phyloP scores from a whole-genome alignment of 208 protist species.

The Leptomonas pyrrhocoris region DNA sequence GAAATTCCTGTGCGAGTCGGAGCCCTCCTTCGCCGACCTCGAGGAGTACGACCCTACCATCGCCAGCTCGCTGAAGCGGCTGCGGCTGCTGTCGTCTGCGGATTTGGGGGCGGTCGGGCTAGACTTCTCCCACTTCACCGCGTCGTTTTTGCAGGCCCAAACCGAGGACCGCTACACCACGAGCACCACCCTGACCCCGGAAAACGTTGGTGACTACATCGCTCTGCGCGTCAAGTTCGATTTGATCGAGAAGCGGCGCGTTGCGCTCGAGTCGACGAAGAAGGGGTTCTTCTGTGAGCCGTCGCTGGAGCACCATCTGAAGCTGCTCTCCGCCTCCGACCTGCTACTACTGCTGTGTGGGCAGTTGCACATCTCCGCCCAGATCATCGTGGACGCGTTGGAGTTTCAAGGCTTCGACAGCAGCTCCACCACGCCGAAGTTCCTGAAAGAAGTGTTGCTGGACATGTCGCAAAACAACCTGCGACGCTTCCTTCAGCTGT shows the following conservation, averaged over 20 bases:
- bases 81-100: slow-evolving; percentile 50
- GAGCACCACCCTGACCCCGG: slow-evolving; percentile 39
- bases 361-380: slow-evolving; percentile 51
- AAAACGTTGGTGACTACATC: slow-evolving; percentile 71
- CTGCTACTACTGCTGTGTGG: slow-evolving; percentile 67
- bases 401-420: slow-evolving; percentile 62
- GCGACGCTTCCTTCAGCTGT: slow-evolving; percentile 72
- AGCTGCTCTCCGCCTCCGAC: slow-evolving; percentile 61
- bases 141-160: slow-evolving; percentile 33
- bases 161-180: slow-evolving; percentile 39
- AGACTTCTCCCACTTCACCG: slow-evolving; percentile 55
- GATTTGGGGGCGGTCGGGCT: slow-evolving; percentile 49
- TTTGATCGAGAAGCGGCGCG: slow-evolving; percentile 39
- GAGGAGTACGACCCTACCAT: slow-evolving; percentile 66
- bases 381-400: slow-evolving; percentile 53
- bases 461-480: slow-evolving; percentile 73
- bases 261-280: slow-evolving; percentile 49
- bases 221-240: slow-evolving; percentile 53
- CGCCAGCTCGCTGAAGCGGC: slow-evolving; percentile 51
- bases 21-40: slow-evolving; percentile 54
- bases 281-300: slow-evolving; percentile 54
- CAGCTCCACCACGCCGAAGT: slow-evolving; percentile 55
- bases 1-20: slow-evolving; percentile 55
- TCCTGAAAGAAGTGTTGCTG: slow-evolving; percentile 50
- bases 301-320: slow-evolving; percentile 52